Evolutionary conservation across 1,284 basidiomycete genomes (phyloP).

Genomic region (Macrocystidia cucumis): DNA sequence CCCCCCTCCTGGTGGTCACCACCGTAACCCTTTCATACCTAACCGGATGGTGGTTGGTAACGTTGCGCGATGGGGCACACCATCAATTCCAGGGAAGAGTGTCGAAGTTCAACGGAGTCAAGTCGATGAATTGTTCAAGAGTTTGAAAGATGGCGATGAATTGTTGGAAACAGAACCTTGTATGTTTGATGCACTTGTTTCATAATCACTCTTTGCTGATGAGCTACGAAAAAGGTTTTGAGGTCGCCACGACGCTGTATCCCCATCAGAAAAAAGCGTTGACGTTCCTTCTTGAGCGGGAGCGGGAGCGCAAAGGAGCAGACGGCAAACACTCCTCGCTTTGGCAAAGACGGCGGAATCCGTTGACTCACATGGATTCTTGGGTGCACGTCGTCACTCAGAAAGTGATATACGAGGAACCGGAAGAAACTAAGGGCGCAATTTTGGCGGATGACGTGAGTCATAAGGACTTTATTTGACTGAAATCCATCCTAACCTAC

Average conservation of each 20-base stretch:
- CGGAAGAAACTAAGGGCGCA: conserved; percentile 78
- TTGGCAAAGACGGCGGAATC: conserved; percentile 62
- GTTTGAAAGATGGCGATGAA: conserved; percentile 80
- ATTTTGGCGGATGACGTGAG: conserved; percentile 92
- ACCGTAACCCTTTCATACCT: conserved; percentile 31
- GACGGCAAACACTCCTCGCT: conserved; percentile 63
- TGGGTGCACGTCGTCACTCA: conserved; percentile 89
- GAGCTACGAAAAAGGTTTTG: too few relatives aligned
- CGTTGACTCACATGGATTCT: conserved; percentile 35
- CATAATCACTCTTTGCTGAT: conserved; percentile 14
- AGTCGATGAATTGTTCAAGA: conserved; percentile 91
- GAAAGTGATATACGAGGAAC: conserved; percentile 60
- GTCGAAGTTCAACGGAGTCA: conserved; percentile 91
- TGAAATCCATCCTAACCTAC: conserved; percentile 9
- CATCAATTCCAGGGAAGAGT: conserved; percentile 62
- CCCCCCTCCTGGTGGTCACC: conserved; percentile 65
- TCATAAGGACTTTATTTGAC: conserved; percentile 13
- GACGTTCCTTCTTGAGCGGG: conserved; percentile 93
- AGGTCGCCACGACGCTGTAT: conserved; percentile 87
- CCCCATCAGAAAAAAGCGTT: conserved; percentile 98
- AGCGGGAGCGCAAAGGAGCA: conserved; percentile 56
- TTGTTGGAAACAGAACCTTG: conserved; percentile 80
- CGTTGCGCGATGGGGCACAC: conserved; percentile 49
- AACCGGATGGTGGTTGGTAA: conserved; percentile 36
- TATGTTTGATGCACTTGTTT: conserved; percentile 37